These are phyloP conservation scores for Andalucia godoyi DNA, from an alignment of 78 protist genomes.

Conservation along the genomic window DNA sequence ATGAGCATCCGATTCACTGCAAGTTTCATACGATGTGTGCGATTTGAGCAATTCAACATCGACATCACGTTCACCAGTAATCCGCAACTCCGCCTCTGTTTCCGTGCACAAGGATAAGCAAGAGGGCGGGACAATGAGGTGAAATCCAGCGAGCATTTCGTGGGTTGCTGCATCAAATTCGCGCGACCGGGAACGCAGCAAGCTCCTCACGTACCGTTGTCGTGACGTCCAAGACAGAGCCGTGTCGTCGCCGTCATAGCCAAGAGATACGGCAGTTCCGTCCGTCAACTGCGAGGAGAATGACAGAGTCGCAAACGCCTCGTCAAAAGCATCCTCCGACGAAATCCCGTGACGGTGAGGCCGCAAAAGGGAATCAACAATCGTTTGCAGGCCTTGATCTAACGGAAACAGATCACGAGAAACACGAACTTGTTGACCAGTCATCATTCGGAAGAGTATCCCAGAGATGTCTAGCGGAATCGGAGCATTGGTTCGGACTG, in stretches of 20 bases:
- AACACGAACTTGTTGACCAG: too few relatives aligned
- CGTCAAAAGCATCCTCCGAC: too few relatives aligned
- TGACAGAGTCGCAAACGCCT: too few relatives aligned
- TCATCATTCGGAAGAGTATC: too few relatives aligned
- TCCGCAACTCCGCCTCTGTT: slow-evolving; percentile 19
- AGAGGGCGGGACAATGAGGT: slow-evolving; percentile 1
- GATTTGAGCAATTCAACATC: not conserved
- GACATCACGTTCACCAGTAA: slow-evolving; percentile 16
- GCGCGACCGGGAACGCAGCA: not conserved
- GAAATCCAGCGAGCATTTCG: slow-evolving; percentile 14
- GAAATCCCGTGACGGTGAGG: too few relatives aligned
- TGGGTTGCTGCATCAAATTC: slow-evolving; percentile 6
- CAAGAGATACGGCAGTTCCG: too few relatives aligned
- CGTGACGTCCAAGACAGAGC: too few relatives aligned
- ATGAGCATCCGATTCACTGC: not conserved
- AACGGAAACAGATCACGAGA: too few relatives aligned
- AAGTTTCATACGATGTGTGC: slow-evolving; percentile 7
- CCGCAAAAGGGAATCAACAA: too few relatives aligned
- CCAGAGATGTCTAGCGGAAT: slow-evolving; percentile 23
- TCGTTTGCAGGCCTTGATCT: too few relatives aligned
- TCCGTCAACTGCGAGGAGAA: too few relatives aligned
- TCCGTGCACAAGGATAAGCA: slow-evolving; percentile 14
- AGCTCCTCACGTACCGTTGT: not conserved
- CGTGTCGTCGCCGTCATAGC: too few relatives aligned
- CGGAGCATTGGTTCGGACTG: not conserved